Base-by-base conservation (phyloP, 768 basidiomycete species). In the Hysterangium stoloniferum region DNA sequence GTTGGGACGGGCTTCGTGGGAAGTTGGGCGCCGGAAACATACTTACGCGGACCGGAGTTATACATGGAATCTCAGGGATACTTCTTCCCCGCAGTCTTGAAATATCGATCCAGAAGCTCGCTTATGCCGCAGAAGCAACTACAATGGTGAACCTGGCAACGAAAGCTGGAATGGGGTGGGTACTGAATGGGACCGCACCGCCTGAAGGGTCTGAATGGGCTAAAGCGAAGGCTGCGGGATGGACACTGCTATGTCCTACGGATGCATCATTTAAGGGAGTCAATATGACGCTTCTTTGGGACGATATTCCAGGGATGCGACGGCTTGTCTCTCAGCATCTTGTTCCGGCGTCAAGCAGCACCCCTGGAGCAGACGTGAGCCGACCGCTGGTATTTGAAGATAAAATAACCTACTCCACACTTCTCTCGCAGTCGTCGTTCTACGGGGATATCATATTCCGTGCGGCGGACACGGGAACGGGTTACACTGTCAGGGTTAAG, bases 181-280 rank as follows among this genome's bases (percentile, higher is more conserved):
- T 96, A 32, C 68, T 97, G 49, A 84, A 97, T 56, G 95, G 94
- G 4, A 86, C 82, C 5, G 68, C 75, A 0, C 86, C 86, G 6
- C 86, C 87, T 4, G 78, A 80, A 57, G 83, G 72, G 48, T 83
- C 84, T 8, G 69, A 67, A 9, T 88, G 82, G 82, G 76, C 75
- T 4, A 72, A 80, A 13, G 60, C 64, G 50, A 72, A 67, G 38
- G 73, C 70, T 22, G 66, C 64, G 7, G 82, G 84, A 3, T 98
- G 94, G 84, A 95, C 92, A 1, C 65, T 99, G 4, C 73, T 99
- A 19, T 93, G 88, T 57, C 96, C 96, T 3, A 79, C 81, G 5
- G 96, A 99, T 60, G 84, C 86, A 52, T 93, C 95, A 0, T 96
- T 98, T 75, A 84, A 91, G 62, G 69, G 77, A 19, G 68, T 86